Conservation (phyloP, 495 filamentous ascomycete species). For the Margaritispora aquatica region DNA sequence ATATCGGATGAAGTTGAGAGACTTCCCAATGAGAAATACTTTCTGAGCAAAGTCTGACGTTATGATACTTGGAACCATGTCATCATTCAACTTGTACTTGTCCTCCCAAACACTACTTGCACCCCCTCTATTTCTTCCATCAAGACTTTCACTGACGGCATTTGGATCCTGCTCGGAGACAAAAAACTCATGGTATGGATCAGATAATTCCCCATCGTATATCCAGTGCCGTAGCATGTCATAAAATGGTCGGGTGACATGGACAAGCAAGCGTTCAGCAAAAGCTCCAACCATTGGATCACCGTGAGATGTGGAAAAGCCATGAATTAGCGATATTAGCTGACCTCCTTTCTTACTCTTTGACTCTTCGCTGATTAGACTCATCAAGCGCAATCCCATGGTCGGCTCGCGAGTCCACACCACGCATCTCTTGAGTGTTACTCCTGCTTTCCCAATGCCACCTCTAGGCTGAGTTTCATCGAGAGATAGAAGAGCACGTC, state of each 20-base stretch:
- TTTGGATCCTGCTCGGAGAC: constrained; percentile 68
- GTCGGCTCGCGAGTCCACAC: constrained; percentile 97
- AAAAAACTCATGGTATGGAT: constrained; percentile 95
- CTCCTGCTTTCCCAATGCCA: constrained; percentile 77
- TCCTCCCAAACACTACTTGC: constrained; percentile 95
- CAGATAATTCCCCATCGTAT: constrained; percentile 94
- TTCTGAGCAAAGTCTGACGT: constrained; percentile 89
- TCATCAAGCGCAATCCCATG: constrained; percentile 93
- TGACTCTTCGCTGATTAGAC: constrained; percentile 85
- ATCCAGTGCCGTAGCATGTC: constrained; percentile 96
- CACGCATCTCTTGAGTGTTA: constrained; percentile 91
- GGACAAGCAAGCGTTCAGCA: constrained; percentile 84
- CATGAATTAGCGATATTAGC: constrained; percentile 88
- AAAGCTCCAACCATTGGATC: constrained; percentile 92
- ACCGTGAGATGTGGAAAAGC: constrained; percentile 87
- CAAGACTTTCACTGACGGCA: constrained; percentile 33
- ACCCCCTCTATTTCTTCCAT: constrained; percentile 54
- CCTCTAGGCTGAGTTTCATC: constrained; percentile 57
- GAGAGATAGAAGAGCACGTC: constrained; percentile 64
- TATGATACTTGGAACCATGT: constrained; percentile 89
- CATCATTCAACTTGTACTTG: constrained; percentile 82
- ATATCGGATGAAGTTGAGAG: constrained; percentile 95
- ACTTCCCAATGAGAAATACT: constrained; percentile 95
- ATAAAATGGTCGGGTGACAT: constrained; percentile 95
- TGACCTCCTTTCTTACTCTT: constrained; percentile 86